A percentile compares a stretch with the other conserved stretches of the same genome.
These are phyloP conservation scores for Phaffomyces thermotolerans DNA, from an alignment of 805 yeast species.

Conservation along the genomic window DNA sequence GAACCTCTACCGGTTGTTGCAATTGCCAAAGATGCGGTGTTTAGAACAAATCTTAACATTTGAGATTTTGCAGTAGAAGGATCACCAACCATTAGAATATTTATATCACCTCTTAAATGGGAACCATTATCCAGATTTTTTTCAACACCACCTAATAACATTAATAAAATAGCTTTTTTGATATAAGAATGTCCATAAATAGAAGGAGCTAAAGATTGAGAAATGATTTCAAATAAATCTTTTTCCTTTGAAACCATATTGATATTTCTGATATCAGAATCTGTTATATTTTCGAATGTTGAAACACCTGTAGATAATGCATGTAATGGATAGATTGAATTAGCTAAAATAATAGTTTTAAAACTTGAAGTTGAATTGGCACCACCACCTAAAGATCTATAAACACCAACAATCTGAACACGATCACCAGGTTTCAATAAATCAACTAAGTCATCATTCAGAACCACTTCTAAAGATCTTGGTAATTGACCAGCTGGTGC, in stretches of 20 bases:
- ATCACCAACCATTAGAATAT: slow-evolving; percentile 94
- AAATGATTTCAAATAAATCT: slow-evolving; percentile 67
- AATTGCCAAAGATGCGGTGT: slow-evolving; percentile 91
- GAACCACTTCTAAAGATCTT: slow-evolving; percentile 81
- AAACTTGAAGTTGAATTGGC: slow-evolving; percentile 55
- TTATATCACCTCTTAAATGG: slow-evolving; percentile 96
- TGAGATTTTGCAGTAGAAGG: slow-evolving; percentile 98
- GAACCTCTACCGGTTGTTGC: slow-evolving; percentile 99
- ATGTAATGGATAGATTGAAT: slow-evolving; percentile 82
- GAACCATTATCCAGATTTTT: slow-evolving; percentile 92
- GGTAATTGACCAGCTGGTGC: slow-evolving; percentile 99
- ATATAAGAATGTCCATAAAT: slow-evolving; percentile 90
- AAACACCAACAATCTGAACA: slow-evolving; percentile 89
- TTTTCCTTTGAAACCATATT: slow-evolving; percentile 65
- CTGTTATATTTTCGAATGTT: slow-evolving; percentile 60
- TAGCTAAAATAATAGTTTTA: slow-evolving; percentile 77
- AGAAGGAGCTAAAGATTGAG: slow-evolving; percentile 90
- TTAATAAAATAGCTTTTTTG: slow-evolving; percentile 82
- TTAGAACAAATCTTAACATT: slow-evolving; percentile 85
- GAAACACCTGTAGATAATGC: slow-evolving; percentile 84
- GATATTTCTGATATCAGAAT: slow-evolving; percentile 79
- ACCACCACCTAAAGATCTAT: slow-evolving; percentile 80
- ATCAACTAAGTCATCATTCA: slow-evolving; percentile 94
- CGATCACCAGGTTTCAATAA: slow-evolving; percentile 93
- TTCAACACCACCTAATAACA: slow-evolving; percentile 91